Percentiles rank a stretch among this genome's conserved stretches.
phyloP scores from a whole-genome alignment of 192 early-diverging fungal species.

The Backusella psychrophila region DNA sequence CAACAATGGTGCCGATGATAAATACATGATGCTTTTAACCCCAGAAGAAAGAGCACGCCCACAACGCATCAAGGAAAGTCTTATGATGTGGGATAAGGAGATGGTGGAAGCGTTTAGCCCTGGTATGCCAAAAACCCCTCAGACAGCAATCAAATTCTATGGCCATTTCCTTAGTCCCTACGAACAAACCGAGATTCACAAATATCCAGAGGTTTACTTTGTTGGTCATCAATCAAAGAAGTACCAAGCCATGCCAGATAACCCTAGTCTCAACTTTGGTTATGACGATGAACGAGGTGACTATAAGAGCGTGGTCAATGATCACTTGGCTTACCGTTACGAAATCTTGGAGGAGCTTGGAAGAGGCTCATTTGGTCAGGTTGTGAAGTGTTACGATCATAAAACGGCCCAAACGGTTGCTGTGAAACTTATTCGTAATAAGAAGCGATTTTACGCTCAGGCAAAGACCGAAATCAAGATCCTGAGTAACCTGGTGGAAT shows the following conservation, averaged over 20 bases:
- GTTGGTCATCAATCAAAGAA: slow-evolving; percentile 75
- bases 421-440: slow-evolving; percentile 95
- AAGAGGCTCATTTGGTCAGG: slow-evolving; percentile 95
- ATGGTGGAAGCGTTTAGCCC: slow-evolving; percentile 4
- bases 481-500: slow-evolving; percentile 76
- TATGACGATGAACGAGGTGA: slow-evolving; percentile 95
- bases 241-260: slow-evolving; percentile 57
- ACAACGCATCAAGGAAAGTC: slow-evolving; percentile 1
- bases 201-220: slow-evolving; percentile 84
- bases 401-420: slow-evolving; percentile 84
- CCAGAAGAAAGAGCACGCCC: slow-evolving; percentile 6
- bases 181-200: slow-evolving; percentile 86
- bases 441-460: slow-evolving; percentile 95
- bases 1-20: not conserved
- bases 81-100: slow-evolving; percentile 6
- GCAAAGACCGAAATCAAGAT: slow-evolving; percentile 94
- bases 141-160: slow-evolving; percentile 63
- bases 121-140: slow-evolving; percentile 42
- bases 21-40: not conserved
- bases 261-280: slow-evolving; percentile 57
- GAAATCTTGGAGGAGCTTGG: slow-evolving; percentile 90
- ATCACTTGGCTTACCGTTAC: slow-evolving; percentile 91
- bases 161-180: slow-evolving; percentile 75
- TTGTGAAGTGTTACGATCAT: slow-evolving; percentile 93
- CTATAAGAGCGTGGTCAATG: slow-evolving; percentile 80